Evolutionary conservation across 108 stramenopile genomes (phyloP).

Genomic region (Licmophora abbreviata): DNA sequence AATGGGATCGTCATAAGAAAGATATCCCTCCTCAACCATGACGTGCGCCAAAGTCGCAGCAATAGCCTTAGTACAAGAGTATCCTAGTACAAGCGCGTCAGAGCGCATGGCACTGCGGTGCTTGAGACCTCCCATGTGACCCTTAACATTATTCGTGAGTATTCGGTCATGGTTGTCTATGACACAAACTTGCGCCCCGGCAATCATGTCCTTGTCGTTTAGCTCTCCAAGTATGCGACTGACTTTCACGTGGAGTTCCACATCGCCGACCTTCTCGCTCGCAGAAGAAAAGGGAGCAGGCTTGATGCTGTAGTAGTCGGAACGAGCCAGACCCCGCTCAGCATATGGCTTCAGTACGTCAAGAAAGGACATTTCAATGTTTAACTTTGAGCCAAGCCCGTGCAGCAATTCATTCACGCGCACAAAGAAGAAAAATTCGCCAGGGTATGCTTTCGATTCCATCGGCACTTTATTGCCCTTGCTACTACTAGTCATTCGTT

Average conservation of each 20-base stretch:
- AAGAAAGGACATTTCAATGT: neutral
- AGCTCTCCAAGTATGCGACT: neutral
- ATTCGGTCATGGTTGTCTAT: neutral
- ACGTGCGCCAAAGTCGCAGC: neutral
- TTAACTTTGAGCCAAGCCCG: slow-evolving; percentile 3
- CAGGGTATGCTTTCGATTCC: slow-evolving; percentile 15
- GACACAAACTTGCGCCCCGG: slow-evolving; percentile 8
- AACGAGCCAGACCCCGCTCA: slow-evolving; percentile 13
- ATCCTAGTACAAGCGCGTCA: slow-evolving; percentile 3
- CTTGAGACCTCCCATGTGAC: slow-evolving; percentile 3
- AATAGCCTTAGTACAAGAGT: slow-evolving; percentile 4
- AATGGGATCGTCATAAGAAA: neutral
- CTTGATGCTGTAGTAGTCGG: slow-evolving; percentile 2
- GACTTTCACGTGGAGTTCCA: slow-evolving; percentile 2
- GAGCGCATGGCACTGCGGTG: neutral
- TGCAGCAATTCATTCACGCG: slow-evolving; percentile 3
- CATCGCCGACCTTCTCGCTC: slow-evolving; percentile 5
- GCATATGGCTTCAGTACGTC: slow-evolving; percentile 15
- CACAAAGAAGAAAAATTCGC: slow-evolving; percentile 11
- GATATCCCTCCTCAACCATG: slow-evolving; percentile 6
- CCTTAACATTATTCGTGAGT: neutral
- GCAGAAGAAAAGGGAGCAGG: too few relatives aligned
- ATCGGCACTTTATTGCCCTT: slow-evolving; percentile 16
- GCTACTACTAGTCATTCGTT: slow-evolving; percentile 6
- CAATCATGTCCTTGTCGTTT: neutral